phyloP scores from a whole-genome alignment of 805 yeast species.

The Saccharomycopsis oosterbeekiorum region DNA sequence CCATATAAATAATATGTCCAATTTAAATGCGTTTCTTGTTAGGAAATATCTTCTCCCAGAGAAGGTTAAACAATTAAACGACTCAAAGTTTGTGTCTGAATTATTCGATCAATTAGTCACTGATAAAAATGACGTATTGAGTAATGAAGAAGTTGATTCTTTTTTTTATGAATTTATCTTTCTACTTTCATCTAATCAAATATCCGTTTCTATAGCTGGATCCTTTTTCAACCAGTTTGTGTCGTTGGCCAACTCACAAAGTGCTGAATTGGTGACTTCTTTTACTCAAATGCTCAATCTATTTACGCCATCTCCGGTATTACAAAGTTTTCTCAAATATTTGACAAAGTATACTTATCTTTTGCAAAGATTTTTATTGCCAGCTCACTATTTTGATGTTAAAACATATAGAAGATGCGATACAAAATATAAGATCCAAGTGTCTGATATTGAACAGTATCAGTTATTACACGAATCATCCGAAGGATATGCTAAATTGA shows the following conservation, averaged over 20 bases:
- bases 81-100: not conserved
- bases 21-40: not conserved
- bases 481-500: constrained; percentile 66
- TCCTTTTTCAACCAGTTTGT: constrained; percentile 5
- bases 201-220: constrained; percentile 3
- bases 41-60: not conserved
- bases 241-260: not conserved
- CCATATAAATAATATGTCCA: not conserved
- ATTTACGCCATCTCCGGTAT: constrained; percentile 7
- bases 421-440: constrained; percentile 1
- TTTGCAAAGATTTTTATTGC: not conserved
- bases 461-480: constrained; percentile 64
- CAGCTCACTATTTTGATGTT: not conserved
- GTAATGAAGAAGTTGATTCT: not conserved
- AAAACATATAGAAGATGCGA: constrained; percentile 4
- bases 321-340: constrained; percentile 4
- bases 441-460: constrained; percentile 37
- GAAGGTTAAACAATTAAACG: not conserved
- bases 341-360: not conserved
- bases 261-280: not conserved
- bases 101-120: not conserved
- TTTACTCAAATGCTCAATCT: constrained; percentile 16
- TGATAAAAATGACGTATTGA: not conserved
- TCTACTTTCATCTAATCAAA: constrained; percentile 2
- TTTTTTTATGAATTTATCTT: constrained; percentile 14